These are phyloP conservation scores for Penicillium goetzii DNA, from an alignment of 495 filamentous ascomycete species.

Conservation along the genomic window DNA sequence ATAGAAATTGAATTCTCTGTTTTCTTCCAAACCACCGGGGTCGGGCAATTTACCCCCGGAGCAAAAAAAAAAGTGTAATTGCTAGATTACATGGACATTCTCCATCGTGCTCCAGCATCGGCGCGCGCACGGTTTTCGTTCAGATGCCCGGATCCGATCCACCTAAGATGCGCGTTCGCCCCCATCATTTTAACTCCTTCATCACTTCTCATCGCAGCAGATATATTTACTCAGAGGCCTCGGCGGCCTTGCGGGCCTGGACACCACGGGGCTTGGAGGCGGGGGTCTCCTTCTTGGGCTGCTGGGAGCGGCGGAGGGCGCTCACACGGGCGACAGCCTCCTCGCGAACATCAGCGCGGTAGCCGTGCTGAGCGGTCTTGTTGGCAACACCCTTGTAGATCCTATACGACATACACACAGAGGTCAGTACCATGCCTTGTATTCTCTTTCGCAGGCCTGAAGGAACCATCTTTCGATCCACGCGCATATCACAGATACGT, in stretches of 20 bases:
- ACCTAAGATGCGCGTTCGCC: slow-evolving; percentile 9
- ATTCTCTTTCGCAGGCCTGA: background rate
- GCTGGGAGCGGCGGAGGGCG: slow-evolving; percentile 80
- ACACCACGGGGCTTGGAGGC: slow-evolving; percentile 75
- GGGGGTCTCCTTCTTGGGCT: slow-evolving; percentile 72
- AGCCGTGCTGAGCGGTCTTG: slow-evolving; percentile 76
- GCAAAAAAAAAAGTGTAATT: slow-evolving; percentile 22
- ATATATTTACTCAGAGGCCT: slow-evolving; percentile 52
- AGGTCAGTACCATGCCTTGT: slow-evolving; percentile 23
- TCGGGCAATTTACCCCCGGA: background rate
- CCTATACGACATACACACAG: slow-evolving; percentile 48
- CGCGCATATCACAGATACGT: background rate
- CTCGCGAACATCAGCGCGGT: slow-evolving; percentile 85
- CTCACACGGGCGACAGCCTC: slow-evolving; percentile 87
- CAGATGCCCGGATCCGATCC: slow-evolving; percentile 13
- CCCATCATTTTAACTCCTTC: slow-evolving; percentile 15
- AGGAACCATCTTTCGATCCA: background rate
- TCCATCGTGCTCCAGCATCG: slow-evolving; percentile 33
- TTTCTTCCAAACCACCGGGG: slow-evolving; percentile 14
- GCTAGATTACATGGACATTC: slow-evolving; percentile 45
- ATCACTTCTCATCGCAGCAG: slow-evolving; percentile 11
- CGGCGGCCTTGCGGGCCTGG: slow-evolving; percentile 78
- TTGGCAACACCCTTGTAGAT: slow-evolving; percentile 84
- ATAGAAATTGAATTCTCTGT: slow-evolving; percentile 17
- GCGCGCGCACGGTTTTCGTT: slow-evolving; percentile 18